Conservation (phyloP, 495 filamentous ascomycete species). For the Elaphomyces granulatus region DNA sequence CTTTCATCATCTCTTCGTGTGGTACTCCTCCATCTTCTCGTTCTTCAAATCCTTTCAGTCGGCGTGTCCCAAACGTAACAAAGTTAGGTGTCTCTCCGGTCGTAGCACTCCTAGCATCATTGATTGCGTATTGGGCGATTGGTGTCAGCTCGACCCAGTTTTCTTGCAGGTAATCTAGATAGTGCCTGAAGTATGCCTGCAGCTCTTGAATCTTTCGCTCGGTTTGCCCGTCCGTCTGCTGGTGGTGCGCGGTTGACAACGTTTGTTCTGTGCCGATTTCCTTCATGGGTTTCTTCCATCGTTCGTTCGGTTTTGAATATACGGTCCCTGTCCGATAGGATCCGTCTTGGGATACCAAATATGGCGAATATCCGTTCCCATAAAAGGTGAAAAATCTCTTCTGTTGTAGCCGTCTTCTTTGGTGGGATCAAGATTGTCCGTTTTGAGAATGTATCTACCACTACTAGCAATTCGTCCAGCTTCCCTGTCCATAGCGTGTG, state of each 20-base stretch:
- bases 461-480: no score
- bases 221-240: slow-evolving; percentile 7
- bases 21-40: no score
- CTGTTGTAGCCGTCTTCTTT: background rate
- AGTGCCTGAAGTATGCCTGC: background rate
- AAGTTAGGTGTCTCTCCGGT: no score
- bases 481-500: no score
- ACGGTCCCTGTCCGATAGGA: background rate
- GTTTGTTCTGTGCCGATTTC: background rate
- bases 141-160: background rate
- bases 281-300: background rate
- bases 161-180: background rate
- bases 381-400: background rate
- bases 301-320: background rate
- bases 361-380: background rate
- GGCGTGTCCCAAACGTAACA: no score
- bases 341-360: background rate
- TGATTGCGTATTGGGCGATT: background rate
- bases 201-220: slow-evolving; percentile 8
- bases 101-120: no score
- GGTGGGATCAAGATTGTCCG: background rate
- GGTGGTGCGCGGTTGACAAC: slow-evolving; percentile 5
- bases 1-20: no score
- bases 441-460: background rate
- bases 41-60: no score